Conservation (phyloP, 176 grass and related monocot species). For the Eleusine coracana region DNA sequence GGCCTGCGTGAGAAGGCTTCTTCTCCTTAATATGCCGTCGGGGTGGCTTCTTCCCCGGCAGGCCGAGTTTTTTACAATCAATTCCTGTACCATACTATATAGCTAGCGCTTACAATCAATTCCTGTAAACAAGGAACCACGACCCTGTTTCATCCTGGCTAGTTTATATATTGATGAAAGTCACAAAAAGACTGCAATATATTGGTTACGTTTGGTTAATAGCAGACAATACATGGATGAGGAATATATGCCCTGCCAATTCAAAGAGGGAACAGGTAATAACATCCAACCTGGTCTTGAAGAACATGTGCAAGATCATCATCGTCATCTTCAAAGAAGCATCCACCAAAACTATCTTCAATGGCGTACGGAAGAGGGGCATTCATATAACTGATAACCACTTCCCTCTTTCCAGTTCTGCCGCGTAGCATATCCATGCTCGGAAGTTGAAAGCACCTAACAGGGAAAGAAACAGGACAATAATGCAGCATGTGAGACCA, state of each 20-base stretch:
- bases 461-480: constrained; percentile 17
- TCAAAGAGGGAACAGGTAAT: not conserved
- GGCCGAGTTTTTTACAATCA: too few species aligned
- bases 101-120: too few species aligned
- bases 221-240: not conserved
- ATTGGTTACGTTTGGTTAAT: not conserved
- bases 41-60: too few species aligned
- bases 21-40: too few species aligned
- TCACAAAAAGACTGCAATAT: not conserved
- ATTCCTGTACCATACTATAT: too few species aligned
- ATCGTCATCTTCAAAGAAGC: constrained; percentile 61
- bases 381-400: constrained; percentile 48
- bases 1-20: too few species aligned
- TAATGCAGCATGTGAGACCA: not conserved
- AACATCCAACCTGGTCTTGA: constrained; percentile 70
- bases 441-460: constrained; percentile 32
- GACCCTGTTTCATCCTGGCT: not conserved
- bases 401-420: constrained; percentile 47
- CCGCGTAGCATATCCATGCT: constrained; percentile 41
- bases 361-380: constrained; percentile 49
- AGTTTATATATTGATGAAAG: not conserved
- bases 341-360: constrained; percentile 69
- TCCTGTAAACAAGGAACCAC: too few species aligned
- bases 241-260: constrained; percentile 6
- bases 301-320: constrained; percentile 72